These are phyloP conservation scores for Cyberlindnera amylophila DNA, from an alignment of 805 yeast genomes.

Conservation along the genomic window DNA sequence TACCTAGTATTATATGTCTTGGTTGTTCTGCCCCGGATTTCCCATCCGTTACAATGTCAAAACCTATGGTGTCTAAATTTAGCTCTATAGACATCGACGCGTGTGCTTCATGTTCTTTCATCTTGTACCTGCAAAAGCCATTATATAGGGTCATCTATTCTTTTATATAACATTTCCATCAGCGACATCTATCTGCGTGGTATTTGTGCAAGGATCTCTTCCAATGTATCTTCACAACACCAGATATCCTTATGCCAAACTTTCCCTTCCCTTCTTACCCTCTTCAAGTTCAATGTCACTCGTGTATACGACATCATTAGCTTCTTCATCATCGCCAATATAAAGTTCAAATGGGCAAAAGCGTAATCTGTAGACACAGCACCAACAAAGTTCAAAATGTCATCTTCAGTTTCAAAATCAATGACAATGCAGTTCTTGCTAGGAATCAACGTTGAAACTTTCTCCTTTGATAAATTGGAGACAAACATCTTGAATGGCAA, in stretches of 20 bases:
- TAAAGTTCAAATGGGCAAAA: no score
- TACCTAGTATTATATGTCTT: background rate
- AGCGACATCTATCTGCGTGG: background rate
- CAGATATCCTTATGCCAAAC: slow-evolving; percentile 3
- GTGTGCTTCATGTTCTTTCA: background rate
- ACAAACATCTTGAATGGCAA: slow-evolving; percentile 5
- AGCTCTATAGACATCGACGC: background rate
- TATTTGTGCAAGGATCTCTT: background rate
- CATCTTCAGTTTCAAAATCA: slow-evolving; percentile 1
- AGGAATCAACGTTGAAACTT: slow-evolving; percentile 2
- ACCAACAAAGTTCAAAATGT: slow-evolving; percentile 5
- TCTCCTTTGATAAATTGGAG: slow-evolving; percentile 3
- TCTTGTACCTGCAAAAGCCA: background rate
- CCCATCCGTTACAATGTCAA: no score
- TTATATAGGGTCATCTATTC: background rate
- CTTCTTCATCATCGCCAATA: background rate
- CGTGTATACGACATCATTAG: background rate
- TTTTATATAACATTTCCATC: no score
- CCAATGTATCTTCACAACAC: slow-evolving; percentile 4
- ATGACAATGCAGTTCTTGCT: slow-evolving; percentile 7
- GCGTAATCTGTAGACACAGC: background rate
- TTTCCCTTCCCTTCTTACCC: background rate
- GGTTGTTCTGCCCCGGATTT: background rate
- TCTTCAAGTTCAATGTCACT: no score
- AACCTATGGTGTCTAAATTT: no score